Evolutionary conservation across 2,329 filamentous ascomycete genomes (phyloP), one percentile per base, ranked within the genome.

Genomic region (Chlorencoelia australis): DNA sequence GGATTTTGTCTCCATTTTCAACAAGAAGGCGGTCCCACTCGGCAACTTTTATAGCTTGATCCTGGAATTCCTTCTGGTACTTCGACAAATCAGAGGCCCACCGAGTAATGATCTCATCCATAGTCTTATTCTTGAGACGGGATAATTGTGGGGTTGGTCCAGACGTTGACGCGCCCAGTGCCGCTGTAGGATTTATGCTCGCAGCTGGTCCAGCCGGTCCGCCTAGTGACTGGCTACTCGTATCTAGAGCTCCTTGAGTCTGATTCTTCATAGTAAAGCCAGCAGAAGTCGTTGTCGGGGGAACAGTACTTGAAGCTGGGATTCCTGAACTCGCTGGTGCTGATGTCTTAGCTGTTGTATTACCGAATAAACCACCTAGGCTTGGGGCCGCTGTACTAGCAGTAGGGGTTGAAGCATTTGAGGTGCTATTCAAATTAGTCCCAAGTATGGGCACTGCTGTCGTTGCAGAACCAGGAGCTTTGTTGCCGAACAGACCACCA

Each of bases 41-140:
- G 14, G 87, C 82, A 10, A 96, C 85, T 46, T 87, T 82, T 43
- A 79, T 73, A 4, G 93, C 89, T 59, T 96, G 87, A 21, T 81
- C 73, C 57, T 93, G 87, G 65, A 96, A 98, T 41, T 94, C 86
- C 59, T 94, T 94, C 55, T 96, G 89, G 56, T 98, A 95, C 55
- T 94, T 93, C 35, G 87, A 82, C 33, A 98, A 68, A 55, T 96
- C 91, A 0, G 87, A 86, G 2, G 91, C 91, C 91, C 91, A 98
- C 20, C 87, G 79, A 4, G 86, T 95, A 47, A 98, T 87, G 46
- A 98, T 95, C 58, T 98, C 91, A 55, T 98, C 91, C 83, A 98
- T 95, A 1, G 89, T 94, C 65, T 94, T 96, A 62, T 95, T 94
- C 68, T 94, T 94, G 24, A 98, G 69, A 18, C 91, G 81, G 4